Evolutionary conservation across 768 basidiomycete genomes (phyloP).

Genomic region (Heimioporus sp.): DNA sequence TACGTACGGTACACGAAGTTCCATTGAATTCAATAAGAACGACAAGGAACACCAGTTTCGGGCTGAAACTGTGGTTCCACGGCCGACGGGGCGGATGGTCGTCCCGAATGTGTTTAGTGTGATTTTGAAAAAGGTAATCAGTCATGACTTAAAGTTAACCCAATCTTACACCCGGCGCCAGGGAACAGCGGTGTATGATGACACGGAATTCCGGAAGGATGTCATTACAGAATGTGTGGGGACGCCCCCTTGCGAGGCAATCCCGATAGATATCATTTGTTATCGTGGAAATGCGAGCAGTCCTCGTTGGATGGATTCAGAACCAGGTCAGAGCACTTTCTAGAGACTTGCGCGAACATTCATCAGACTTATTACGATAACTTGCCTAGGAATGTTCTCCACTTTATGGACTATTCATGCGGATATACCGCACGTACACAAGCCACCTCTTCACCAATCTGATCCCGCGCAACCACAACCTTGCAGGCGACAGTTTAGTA

Average conservation of each 20-base stretch:
- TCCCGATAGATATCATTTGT: conserved; percentile 31
- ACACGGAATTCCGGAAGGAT: conserved; percentile 32
- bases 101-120: conserved; percentile 33
- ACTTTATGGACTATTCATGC: conserved; percentile 22
- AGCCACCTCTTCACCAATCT: conserved; percentile 27
- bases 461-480: conserved; percentile 29
- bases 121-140: conserved; percentile 26
- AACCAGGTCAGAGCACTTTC: conserved; percentile 19
- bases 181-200: conserved; percentile 28
- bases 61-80: conserved; percentile 26
- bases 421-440: conserved; percentile 29
- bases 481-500: conserved; percentile 33
- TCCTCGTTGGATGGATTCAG: conserved; percentile 31
- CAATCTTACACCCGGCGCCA: conserved; percentile 3
- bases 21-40: conserved; percentile 27
- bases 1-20: conserved; percentile 37
- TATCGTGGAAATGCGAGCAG: conserved; percentile 22
- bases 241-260: conserved; percentile 23
- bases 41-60: conserved; percentile 31
- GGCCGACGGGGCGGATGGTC: conserved; percentile 31
- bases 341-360: too few relatives aligned
- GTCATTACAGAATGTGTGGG: conserved; percentile 31
- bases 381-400: conserved; percentile 22
- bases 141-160: not conserved
- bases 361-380: not conserved